Conservation (phyloP, 2,329 filamentous ascomycete species). For the Epichloe baconii region DNA sequence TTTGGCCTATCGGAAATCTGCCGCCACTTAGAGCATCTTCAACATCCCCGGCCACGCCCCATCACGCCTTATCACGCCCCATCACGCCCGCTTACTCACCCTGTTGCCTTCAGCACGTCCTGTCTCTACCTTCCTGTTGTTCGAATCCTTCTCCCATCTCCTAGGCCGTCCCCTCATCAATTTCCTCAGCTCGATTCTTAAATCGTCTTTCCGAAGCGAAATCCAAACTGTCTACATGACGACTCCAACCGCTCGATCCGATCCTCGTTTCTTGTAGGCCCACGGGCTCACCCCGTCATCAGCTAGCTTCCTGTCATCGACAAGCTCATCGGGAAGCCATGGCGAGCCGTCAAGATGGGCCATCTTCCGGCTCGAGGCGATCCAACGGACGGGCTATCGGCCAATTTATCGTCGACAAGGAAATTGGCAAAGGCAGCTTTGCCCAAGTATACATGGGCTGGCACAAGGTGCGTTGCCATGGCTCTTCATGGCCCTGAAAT, state of each 20-base stretch:
- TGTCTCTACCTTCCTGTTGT: slow-evolving; percentile 9
- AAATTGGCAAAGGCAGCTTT: slow-evolving; percentile 97
- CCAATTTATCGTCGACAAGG: slow-evolving; percentile 68
- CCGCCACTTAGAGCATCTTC: slow-evolving; percentile 11
- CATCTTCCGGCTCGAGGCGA: slow-evolving; percentile 23
- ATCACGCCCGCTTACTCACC: slow-evolving; percentile 12
- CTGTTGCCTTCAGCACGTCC: slow-evolving; percentile 6
- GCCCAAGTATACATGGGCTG: slow-evolving; percentile 84
- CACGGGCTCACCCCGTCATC: slow-evolving; percentile 19
- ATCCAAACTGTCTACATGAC: slow-evolving; percentile 25
- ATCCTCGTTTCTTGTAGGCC: slow-evolving; percentile 25
- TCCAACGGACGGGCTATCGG: slow-evolving; percentile 38
- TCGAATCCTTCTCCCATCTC: background rate
- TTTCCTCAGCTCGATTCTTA: slow-evolving; percentile 2
- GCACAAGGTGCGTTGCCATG: slow-evolving; percentile 49
- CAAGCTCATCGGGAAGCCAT: slow-evolving; percentile 24
- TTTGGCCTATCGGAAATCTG: slow-evolving; percentile 21
- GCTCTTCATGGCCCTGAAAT: background rate
- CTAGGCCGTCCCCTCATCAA: background rate
- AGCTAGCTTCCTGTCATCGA: slow-evolving; percentile 20
- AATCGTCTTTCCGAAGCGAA: slow-evolving; percentile 6
- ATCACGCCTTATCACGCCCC: background rate
- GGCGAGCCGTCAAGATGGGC: slow-evolving; percentile 25
- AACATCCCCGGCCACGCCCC: slow-evolving; percentile 3
- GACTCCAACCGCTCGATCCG: slow-evolving; percentile 19